phyloP scores from a whole-genome alignment of 2,329 filamentous ascomycete species.

The Epicoccum sorghinum region DNA sequence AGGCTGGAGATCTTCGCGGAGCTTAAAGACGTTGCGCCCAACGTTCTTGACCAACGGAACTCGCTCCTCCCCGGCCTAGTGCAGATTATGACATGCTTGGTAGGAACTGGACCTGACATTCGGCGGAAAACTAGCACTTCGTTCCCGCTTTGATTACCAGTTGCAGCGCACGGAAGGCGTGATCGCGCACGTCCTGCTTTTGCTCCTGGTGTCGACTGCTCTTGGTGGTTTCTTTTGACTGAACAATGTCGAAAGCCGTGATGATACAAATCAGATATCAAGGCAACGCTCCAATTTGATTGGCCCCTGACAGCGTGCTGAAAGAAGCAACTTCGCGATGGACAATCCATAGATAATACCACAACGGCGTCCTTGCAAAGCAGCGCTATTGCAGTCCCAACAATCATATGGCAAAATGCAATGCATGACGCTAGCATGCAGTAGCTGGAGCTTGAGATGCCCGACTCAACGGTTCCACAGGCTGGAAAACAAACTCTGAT shows the following conservation, averaged over 20 bases:
- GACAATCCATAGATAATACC: neutral
- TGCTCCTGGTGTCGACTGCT: neutral
- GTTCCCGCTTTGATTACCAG: neutral
- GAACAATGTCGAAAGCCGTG: neutral
- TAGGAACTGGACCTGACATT: conserved; percentile 1
- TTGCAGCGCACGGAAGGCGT: too few species aligned
- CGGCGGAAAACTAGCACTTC: conserved; percentile 2
- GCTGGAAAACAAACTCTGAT: neutral
- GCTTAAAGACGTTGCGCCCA: conserved; percentile 12
- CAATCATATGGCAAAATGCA: neutral
- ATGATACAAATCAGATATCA: neutral
- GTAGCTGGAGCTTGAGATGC: neutral
- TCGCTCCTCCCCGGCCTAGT: conserved; percentile 9
- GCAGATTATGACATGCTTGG: conserved; percentile 6
- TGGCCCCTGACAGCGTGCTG: neutral
- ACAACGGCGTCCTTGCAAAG: neutral
- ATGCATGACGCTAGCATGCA: conserved; percentile 13
- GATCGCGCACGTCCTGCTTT: neutral
- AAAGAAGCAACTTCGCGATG: neutral
- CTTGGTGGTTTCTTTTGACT: neutral
- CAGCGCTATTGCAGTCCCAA: conserved; percentile 1
- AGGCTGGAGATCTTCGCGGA: conserved; percentile 2
- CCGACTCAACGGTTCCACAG: neutral
- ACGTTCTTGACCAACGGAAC: conserved; percentile 6
- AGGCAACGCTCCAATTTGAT: neutral